Conservation (phyloP, 208 protist genomes). For the Strigomonas culicis region DNA sequence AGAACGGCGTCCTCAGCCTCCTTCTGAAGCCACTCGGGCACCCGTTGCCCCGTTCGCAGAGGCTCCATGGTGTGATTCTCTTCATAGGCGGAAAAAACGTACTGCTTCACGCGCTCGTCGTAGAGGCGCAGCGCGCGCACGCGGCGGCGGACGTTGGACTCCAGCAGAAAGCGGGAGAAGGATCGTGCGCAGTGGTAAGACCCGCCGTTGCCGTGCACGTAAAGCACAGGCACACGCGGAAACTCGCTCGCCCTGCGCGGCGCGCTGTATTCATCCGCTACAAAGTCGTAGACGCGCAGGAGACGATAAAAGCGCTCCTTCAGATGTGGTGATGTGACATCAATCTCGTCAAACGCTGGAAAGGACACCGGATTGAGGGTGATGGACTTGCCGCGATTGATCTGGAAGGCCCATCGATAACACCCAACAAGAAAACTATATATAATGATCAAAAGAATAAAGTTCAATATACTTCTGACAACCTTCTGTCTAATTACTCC, state of each 20-base stretch:
- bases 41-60: conserved; percentile 24
- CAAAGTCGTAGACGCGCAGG: conserved; percentile 63
- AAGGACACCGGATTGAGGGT: conserved; percentile 34
- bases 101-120: conserved; percentile 35
- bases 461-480: too few species aligned
- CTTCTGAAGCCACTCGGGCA: conserved; percentile 32
- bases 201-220: conserved; percentile 80
- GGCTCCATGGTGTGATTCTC: conserved; percentile 1
- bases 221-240: conserved; percentile 52
- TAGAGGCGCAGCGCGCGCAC: conserved; percentile 22
- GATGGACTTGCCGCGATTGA: background rate
- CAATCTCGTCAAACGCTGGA: conserved; percentile 37
- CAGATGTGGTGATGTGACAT: conserved; percentile 21
- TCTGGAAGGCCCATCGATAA: too few species aligned
- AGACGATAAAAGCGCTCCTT: conserved; percentile 50
- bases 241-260: conserved; percentile 24
- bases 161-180: conserved; percentile 61
- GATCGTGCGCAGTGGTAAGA: conserved; percentile 73
- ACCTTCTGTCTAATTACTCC: too few species aligned
- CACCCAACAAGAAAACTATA: too few species aligned
- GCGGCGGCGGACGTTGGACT: conserved; percentile 47
- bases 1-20: conserved; percentile 41
- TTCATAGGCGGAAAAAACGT: background rate
- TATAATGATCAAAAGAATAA: too few species aligned
- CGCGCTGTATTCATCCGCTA: conserved; percentile 40